Evolutionary conservation across 129 eudicot species (phyloP), one percentile per base, ranked within the genome.

Genomic region (Escallonia rubra): DNA sequence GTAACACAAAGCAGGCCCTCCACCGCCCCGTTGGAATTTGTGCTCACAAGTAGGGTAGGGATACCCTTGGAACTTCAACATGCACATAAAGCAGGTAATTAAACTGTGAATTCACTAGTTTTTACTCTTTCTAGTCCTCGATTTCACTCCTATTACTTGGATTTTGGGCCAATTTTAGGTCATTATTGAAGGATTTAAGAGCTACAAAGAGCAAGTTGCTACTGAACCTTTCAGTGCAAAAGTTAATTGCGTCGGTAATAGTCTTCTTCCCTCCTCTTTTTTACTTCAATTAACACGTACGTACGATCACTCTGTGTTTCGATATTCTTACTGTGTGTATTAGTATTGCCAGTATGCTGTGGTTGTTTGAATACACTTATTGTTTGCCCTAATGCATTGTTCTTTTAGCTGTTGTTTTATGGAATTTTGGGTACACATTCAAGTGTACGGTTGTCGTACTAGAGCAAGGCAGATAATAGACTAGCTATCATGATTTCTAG

Each of bases 141-240:
- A 3, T 15, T 8, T 34, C 10, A 65, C 46, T 54, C 39, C 68
- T 57, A 43, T 66, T 23, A 42, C 52, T 45, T 74, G 74, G 51
- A 55, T 71, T 77, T 41, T 61, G 66, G 52, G 59, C 43, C 8
- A 46, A 39, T 43, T 78, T 38, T 60, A 89, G 99, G 86, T 89
- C 71, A 76, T 94, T 40, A 94, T 94, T 58, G 97, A 94, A 87
- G 99, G 99, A 42, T 94, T 89, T 78, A 94, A 89, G 88, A 90
- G 97, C 74, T 94, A 86, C 63, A 87, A 79, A 71, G 99, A 94
- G 60, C 99, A 89, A 85, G 86, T 90, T 74, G 91, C 96, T 2
- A 81, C 97, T 59, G 97, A 94, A 76, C 76, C 78, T 51, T 89
- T 94, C 74, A 94, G 99, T 78, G 69, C 96, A 43, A 94, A 94